Percentiles rank a stretch among this genome's conserved stretches.
Conservation (phyloP, 768 basidiomycete genomes). For the Mycena epipterygia region DNA sequence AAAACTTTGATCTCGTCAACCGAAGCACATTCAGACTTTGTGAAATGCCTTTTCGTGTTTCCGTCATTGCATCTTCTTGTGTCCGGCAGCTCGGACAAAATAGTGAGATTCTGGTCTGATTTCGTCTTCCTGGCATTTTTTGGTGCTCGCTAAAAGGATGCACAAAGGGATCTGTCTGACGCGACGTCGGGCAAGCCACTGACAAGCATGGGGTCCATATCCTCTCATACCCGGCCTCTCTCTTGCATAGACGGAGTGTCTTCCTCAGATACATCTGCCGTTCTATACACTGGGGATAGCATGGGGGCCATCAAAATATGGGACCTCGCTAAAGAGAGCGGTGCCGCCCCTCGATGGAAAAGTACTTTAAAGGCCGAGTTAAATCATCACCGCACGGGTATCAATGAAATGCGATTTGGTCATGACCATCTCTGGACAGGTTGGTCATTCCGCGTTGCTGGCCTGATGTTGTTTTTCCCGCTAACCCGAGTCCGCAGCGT, state of each 20-base stretch:
- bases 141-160: neutral
- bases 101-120: constrained; percentile 87
- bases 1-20: constrained; percentile 79
- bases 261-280: constrained; percentile 58
- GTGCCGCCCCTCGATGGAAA: constrained; percentile 61
- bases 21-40: constrained; percentile 88
- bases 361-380: constrained; percentile 68
- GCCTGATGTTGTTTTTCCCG: neutral
- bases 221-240: constrained; percentile 90
- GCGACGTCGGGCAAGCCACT: constrained; percentile 57
- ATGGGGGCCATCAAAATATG: constrained; percentile 92
- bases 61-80: constrained; percentile 76
- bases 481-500: constrained; percentile 66
- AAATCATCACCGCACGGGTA: constrained; percentile 83
- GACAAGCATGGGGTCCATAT: constrained; percentile 75
- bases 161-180: constrained; percentile 74
- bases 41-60: constrained; percentile 86
- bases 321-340: constrained; percentile 67
- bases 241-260: constrained; percentile 77
- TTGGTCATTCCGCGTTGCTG: constrained; percentile 43
- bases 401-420: constrained; percentile 79
- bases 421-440: constrained; percentile 92
- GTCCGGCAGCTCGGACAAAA: constrained; percentile 93
- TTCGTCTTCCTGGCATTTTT: neutral
- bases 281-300: constrained; percentile 89